Evolutionary conservation across 352 stramenopile species (phyloP), one percentile per base, ranked within the genome.

Genomic region (Elongisporangium anandrum): DNA sequence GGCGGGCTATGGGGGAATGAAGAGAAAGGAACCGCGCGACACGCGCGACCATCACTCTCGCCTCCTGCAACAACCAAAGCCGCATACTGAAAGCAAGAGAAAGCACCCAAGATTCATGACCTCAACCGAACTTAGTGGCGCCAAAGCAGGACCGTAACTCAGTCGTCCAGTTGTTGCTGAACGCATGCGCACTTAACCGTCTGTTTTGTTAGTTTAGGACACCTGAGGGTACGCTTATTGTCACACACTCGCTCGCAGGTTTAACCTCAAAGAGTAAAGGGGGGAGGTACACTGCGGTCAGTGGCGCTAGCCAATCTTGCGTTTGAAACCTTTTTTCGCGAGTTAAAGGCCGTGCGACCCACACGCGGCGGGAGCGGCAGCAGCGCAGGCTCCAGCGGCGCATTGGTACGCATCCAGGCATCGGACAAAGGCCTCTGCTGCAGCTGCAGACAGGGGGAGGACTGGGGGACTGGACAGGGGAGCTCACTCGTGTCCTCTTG

Each of bases 1-100:
- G n/a, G 7, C 7, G 58, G 57, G 61, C 41, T 48, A 66, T 52
- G 60, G 60, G 56, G 45, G 56, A 59, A 70, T 47, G 63, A 56
- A 57, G 52, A 57, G 50, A 64, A 63, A 59, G 64, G 64, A 59
- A 59, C 34, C 34, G 34, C 34, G 34, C 34, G 34, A 45, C 34
- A 45, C 34, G 34, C 49, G 9, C 49, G 49, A 53, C 22, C 49
- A 26, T 53, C 49, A 53, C 49, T 53, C 49, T 26, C 20, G 49
- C 15, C 12, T 53, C 22, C 12, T 53, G 20, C 49, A 22, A 26
- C 49, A 26, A 12, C 22, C 10, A 22, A 17, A 3, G 2, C 34
- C 2, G 10, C 13, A 45, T 45, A 45, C 34, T 45, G 34, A 45
- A 45, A 45, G 34, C 34, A 45, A 45, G 34, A 45, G 34, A 45